Evolutionary conservation across 1,284 basidiomycete species (phyloP), one percentile per base, ranked within the genome.

Genomic region (Ceratobasidium sp.): DNA sequence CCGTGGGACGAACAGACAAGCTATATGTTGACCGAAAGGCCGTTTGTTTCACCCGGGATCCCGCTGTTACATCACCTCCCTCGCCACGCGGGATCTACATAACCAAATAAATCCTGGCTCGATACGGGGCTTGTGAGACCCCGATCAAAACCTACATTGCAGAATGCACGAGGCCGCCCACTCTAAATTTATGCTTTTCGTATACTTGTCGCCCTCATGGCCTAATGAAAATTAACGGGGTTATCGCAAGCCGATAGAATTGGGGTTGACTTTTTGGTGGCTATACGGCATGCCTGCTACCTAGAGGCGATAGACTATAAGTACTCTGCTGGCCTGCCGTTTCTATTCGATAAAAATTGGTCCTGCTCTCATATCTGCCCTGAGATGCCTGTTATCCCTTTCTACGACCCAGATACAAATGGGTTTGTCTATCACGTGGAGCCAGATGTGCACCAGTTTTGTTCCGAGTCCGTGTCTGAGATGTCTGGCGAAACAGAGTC

Each of bases 391-490:
- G 58, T 11, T 24, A 59, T 59, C 37, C 58, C 58, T 16, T 41
- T 59, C 41, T 71, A 71, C 27, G 68, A 71, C 29, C 48, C 54
- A n/a, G 56, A 59, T 14, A 61, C 68, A 14, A 56, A 71, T 7
- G 68, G 56, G 2, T 29, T 59, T 71, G 56, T 71, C 22, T 71
- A 71, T 27, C 13, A 43, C 22, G 54, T 71, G 13, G 53, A 61
- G 24, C 68, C 46, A 6, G 56, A 59, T 1, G 37, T 59, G 5
- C 39, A 63, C 22, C 9, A n/a, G 7, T 54, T 58, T 22, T 41
- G 51, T 34, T 71, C 54, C 13, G 68, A 71, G n/a, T 27, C 56
- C 56, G 29, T 58, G 19, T 43, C 68, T 49, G 58, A 41, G 9
- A 71, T 71, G 5, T 59, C 68, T 22, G 51, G 68, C 27, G 48